Conservation (phyloP, 371 early-diverging fungal species). For the Mortierella sp. region DNA sequence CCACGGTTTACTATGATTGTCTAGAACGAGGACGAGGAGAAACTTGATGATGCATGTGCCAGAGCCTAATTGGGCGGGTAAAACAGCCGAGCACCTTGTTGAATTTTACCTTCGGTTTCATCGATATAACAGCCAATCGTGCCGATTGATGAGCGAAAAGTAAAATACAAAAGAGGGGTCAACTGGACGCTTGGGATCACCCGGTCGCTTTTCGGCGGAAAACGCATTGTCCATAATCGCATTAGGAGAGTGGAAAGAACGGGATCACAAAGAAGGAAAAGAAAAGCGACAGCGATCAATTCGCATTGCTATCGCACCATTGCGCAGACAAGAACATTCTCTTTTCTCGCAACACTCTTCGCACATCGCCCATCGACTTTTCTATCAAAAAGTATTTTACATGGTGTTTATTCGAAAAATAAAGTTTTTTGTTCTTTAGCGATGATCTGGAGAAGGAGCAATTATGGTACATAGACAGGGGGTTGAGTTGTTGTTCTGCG, state of each 20-base stretch:
- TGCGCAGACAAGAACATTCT: neutral
- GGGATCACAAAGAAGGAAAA: too few species aligned
- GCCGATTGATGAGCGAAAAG: neutral
- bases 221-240: neutral
- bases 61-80: neutral
- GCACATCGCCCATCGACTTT: neutral
- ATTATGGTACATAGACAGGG: constrained; percentile 20
- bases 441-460: neutral
- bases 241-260: too few species aligned
- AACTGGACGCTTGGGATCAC: neutral
- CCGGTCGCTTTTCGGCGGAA: neutral
- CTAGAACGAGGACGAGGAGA: neutral
- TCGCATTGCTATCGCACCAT: too few species aligned
- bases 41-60: neutral
- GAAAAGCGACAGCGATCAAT: too few species aligned
- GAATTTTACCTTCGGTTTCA: neutral
- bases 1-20: neutral
- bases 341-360: too few species aligned
- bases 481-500: neutral
- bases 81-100: too few species aligned
- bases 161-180: neutral
- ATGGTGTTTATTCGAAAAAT: neutral
- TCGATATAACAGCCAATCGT: neutral
- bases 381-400: neutral
- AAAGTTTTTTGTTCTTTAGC: neutral